phyloP scores from a whole-genome alignment of 164 flowering plant genomes.

The Vitis rotundifolia region DNA sequence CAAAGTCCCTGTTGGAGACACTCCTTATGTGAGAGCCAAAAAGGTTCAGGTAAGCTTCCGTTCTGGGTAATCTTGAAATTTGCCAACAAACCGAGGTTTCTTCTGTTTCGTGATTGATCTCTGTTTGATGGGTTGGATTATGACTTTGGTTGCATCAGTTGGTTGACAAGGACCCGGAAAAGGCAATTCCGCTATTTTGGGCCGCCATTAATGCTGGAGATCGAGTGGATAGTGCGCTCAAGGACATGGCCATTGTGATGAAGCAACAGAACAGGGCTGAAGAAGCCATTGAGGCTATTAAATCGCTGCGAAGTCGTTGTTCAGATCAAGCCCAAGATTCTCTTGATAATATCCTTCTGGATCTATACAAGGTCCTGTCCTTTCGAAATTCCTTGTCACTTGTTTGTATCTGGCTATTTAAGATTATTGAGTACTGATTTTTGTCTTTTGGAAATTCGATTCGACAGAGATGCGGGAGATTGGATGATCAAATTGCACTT shows the following conservation, averaged over 20 bases:
- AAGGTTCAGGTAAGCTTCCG: conserved; percentile 70
- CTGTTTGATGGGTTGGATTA: conserved; percentile 11
- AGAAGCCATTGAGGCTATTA: conserved; percentile 97
- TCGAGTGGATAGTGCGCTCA: conserved; percentile 96
- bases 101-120: neutral
- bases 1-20: conserved; percentile 93
- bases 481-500: conserved; percentile 86
- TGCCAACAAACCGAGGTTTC: neutral
- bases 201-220: conserved; percentile 98
- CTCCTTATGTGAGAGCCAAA: conserved; percentile 93
- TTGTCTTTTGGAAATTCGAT: neutral
- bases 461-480: conserved; percentile 89
- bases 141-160: conserved; percentile 44
- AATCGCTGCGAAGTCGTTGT: conserved; percentile 73
- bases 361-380: conserved; percentile 79
- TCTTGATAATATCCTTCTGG: conserved; percentile 89
- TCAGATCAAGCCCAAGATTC: conserved; percentile 98
- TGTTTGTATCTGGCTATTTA: neutral
- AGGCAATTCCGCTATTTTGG: conserved; percentile 94
- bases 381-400: neutral
- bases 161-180: conserved; percentile 97
- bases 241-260: conserved; percentile 99
- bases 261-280: conserved; percentile 98
- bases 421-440: neutral
- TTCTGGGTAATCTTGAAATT: neutral